Conservation (phyloP, 129 eudicot species). For the Lonicera japonica region DNA sequence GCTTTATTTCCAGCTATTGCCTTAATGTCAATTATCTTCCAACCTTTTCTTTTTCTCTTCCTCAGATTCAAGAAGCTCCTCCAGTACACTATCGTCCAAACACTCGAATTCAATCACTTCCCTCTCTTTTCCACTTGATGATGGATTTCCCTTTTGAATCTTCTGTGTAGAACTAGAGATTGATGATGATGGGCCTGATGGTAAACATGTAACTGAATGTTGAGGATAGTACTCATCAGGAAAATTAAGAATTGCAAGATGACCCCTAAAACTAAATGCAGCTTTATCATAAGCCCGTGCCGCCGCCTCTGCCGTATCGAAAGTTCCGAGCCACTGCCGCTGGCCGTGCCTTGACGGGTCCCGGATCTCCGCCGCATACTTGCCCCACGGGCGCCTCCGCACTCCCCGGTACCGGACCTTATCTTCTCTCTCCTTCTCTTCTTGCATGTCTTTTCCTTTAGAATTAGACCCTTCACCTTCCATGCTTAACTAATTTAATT, state of each 20-base stretch:
- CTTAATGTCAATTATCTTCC: neutral
- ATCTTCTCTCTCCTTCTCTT: conserved; percentile 23
- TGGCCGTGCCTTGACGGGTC: conserved; percentile 74
- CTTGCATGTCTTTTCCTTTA: conserved; percentile 38
- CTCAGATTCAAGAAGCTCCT: conserved; percentile 63
- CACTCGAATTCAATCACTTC: conserved; percentile 64
- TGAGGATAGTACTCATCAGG: conserved; percentile 66
- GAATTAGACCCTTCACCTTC: conserved; percentile 32
- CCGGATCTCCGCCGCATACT: conserved; percentile 81
- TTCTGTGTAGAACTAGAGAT: too few relatives aligned
- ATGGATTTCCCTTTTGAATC: too few relatives aligned
- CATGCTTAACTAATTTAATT: too few relatives aligned
- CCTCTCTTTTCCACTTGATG: conserved; percentile 28
- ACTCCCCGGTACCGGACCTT: conserved; percentile 76
- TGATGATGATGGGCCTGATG: conserved; percentile 23
- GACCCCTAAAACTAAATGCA: conserved; percentile 65
- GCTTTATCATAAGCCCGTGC: conserved; percentile 80
- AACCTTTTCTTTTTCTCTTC: conserved; percentile 28
- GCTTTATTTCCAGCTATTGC: too few relatives aligned
- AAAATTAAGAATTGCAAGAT: conserved; percentile 72
- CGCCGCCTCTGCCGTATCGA: conserved; percentile 73
- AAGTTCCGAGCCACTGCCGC: conserved; percentile 83
- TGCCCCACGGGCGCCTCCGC: conserved; percentile 84
- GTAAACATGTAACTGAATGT: conserved; percentile 38
- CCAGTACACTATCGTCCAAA: conserved; percentile 60